Percentiles rank a stretch among this genome's conserved stretches.
These are phyloP conservation scores for Sedum album DNA, from an alignment of 164 flowering plant species.

Conservation along the genomic window DNA sequence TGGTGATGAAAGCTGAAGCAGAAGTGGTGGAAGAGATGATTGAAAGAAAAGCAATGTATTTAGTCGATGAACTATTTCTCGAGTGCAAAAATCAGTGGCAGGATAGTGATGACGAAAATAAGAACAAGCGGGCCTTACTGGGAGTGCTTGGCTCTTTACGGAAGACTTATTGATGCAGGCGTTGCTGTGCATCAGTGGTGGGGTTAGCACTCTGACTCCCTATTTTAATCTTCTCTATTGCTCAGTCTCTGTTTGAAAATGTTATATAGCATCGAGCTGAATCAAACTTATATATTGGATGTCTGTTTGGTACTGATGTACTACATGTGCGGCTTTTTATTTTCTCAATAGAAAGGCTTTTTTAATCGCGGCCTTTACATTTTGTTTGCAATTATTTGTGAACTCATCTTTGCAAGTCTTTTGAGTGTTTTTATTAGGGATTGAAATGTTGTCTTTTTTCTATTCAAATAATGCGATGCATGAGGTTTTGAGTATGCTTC, in stretches of 20 bases:
- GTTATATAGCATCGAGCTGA: background rate
- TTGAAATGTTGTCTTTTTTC: background rate
- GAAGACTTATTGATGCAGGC: too few relatives aligned
- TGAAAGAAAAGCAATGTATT: constrained; percentile 25
- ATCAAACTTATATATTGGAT: background rate
- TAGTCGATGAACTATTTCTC: constrained; percentile 52
- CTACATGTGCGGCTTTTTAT: background rate
- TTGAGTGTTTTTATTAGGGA: background rate
- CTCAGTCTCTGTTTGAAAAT: background rate
- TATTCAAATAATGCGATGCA: background rate
- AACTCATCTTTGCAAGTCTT: background rate
- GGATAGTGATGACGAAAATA: constrained; percentile 20
- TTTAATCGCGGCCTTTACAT: too few relatives aligned
- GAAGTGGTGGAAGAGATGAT: constrained; percentile 47
- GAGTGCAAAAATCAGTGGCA: constrained; percentile 36
- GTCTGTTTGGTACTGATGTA: background rate
- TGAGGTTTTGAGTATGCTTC: background rate
- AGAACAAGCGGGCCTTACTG: constrained; percentile 65
- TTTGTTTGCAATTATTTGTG: too few relatives aligned
- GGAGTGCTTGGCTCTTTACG: too few relatives aligned
- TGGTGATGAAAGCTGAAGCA: constrained; percentile 25
- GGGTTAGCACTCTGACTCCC: too few relatives aligned
- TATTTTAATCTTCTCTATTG: background rate
- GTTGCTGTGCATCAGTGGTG: too few relatives aligned
- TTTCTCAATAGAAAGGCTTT: background rate